These are phyloP conservation scores for Iodosphaeria phyllophila DNA, from an alignment of 2,329 filamentous ascomycete genomes.

Conservation along the genomic window DNA sequence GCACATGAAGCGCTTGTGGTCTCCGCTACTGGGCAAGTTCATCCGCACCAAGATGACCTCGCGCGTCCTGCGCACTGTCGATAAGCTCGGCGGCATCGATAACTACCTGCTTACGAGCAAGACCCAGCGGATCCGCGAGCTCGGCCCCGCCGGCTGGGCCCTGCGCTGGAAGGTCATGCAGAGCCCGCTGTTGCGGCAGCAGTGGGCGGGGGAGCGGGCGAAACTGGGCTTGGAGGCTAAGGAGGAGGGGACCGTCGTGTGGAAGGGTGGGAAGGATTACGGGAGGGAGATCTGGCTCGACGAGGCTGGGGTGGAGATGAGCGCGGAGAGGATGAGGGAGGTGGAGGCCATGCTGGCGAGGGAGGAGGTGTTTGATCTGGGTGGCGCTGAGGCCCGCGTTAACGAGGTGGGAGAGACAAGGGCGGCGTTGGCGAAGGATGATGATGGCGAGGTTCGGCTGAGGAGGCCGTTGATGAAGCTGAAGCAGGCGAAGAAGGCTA, in stretches of 20 bases:
- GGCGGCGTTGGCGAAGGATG: conserved; percentile 11
- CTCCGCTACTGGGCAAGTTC: conserved; percentile 37
- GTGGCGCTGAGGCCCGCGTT: conserved; percentile 17
- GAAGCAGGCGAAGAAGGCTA: too few relatives aligned
- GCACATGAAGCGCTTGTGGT: conserved; percentile 48
- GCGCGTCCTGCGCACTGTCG: conserved; percentile 53
- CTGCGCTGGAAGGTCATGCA: conserved; percentile 83
- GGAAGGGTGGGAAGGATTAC: conserved; percentile 40
- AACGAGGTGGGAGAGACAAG: conserved; percentile 12
- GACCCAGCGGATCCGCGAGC: conserved; percentile 58
- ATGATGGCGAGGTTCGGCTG: too few relatives aligned
- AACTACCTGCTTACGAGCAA: conserved; percentile 77
- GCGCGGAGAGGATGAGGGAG: conserved; percentile 14
- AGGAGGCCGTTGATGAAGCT: too few relatives aligned
- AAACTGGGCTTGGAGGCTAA: conserved; percentile 42
- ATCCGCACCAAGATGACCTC: conserved; percentile 53
- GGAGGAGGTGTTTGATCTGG: conserved; percentile 27
- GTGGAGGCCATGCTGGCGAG: conserved; percentile 21
- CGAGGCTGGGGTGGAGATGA: conserved; percentile 5
- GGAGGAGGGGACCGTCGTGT: conserved; percentile 11
- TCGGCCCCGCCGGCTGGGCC: conserved; percentile 81
- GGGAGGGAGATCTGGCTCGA: conserved; percentile 11
- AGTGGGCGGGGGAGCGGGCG: conserved; percentile 45
- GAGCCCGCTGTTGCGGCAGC: conserved; percentile 42
- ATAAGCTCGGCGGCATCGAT: conserved; percentile 77